Evolutionary conservation across 306 rosid species (phyloP).

Genomic region (Begonia fuchsioides): DNA sequence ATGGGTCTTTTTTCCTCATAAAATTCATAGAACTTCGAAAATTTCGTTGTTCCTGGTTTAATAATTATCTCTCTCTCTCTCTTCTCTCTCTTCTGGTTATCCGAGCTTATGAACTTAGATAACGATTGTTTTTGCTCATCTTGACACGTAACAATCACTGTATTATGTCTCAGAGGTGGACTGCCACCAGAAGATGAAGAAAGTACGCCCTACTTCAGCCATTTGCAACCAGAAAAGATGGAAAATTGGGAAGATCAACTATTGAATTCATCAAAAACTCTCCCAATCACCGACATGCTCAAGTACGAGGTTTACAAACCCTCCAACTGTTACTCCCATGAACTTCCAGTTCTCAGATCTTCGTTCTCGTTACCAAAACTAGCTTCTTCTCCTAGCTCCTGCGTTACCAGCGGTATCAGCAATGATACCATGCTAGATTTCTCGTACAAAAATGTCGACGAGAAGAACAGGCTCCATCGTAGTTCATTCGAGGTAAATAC

Average conservation of each 20-base stretch:
- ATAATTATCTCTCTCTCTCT: too few species aligned
- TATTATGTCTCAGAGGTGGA: constrained; percentile 39
- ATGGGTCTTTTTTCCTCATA: too few species aligned
- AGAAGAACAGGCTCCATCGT: constrained; percentile 25
- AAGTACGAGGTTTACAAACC: constrained; percentile 29
- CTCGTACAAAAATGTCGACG: constrained; percentile 31
- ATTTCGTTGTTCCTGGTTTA: too few species aligned
- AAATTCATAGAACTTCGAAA: too few species aligned
- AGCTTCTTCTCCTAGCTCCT: constrained; percentile 46
- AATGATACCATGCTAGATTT: constrained; percentile 38
- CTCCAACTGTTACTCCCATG: constrained; percentile 11
- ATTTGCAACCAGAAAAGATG: constrained; percentile 35
- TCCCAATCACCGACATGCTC: constrained; percentile 21
- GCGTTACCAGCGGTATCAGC: constrained; percentile 28
- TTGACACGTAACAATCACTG: neutral
- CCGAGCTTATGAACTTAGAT: too few species aligned
- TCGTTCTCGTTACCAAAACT: constrained; percentile 40
- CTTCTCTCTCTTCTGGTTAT: too few species aligned
- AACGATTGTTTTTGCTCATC: neutral
- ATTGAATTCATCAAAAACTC: constrained; percentile 19
- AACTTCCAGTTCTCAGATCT: neutral
- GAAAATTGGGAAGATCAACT: constrained; percentile 65
- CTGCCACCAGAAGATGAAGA: constrained; percentile 43
- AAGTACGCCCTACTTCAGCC: constrained; percentile 24
- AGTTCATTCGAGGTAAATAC: constrained; percentile 38